Evolutionary conservation across 1,139 yeast species (phyloP).

Genomic region (Sugiyamaella sp.): DNA sequence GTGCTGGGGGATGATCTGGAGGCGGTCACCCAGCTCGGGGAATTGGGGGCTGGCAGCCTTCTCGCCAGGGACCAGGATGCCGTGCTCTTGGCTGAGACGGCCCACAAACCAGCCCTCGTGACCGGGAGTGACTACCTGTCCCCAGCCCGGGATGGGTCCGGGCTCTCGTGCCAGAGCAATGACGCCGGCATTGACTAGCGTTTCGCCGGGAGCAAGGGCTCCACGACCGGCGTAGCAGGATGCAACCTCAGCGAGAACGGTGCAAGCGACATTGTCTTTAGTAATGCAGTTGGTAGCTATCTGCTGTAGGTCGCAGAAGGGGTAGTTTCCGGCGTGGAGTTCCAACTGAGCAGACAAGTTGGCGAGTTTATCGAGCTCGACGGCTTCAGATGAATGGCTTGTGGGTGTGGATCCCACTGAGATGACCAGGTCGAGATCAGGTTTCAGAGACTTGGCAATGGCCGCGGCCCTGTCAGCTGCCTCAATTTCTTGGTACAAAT

Average conservation of each 20-base stretch:
- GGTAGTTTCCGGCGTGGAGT: conserved; percentile 78
- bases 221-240: conserved; percentile 62
- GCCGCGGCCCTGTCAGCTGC: conserved; percentile 61
- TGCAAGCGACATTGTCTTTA: conserved; percentile 54
- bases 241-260: conserved; percentile 64
- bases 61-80: conserved; percentile 52
- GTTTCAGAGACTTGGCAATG: conserved; percentile 34
- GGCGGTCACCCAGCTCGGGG: conserved; percentile 54
- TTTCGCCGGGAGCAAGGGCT: conserved; percentile 55
- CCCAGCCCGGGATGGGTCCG: conserved; percentile 52
- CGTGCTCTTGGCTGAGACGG: conserved; percentile 59
- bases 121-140: conserved; percentile 48
- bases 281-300: conserved; percentile 63
- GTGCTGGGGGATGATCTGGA: conserved; percentile 69
- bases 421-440: conserved; percentile 45
- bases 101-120: conserved; percentile 54
- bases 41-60: conserved; percentile 42
- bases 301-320: conserved; percentile 75
- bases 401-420: conserved; percentile 87
- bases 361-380: conserved; percentile 39
- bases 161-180: conserved; percentile 68
- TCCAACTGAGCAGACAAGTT: conserved; percentile 51
- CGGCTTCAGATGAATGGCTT: conserved; percentile 58
- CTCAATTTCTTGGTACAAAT: conserved; percentile 56
- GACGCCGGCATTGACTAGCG: conserved; percentile 72